These are phyloP conservation scores for Fraxinus dipetala DNA, from an alignment of 305 asterid genomes.

Conservation along the genomic window DNA sequence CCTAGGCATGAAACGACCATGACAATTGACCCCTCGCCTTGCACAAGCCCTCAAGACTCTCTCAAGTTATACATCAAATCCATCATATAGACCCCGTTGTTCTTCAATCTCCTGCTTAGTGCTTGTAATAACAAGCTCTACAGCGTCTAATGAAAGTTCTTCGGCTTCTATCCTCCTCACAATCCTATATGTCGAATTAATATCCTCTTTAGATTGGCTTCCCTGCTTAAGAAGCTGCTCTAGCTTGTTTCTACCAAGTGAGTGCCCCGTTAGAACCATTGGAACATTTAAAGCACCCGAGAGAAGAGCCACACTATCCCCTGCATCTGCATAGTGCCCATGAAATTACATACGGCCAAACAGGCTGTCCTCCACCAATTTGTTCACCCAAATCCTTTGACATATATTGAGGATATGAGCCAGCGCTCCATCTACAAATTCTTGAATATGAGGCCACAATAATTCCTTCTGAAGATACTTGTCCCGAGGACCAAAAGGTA, in stretches of 20 bases:
- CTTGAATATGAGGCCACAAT: constrained; percentile 19
- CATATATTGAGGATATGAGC: constrained; percentile 38
- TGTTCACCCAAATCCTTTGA: constrained; percentile 44
- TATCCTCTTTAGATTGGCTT: constrained; percentile 49
- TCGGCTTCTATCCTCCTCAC: no score
- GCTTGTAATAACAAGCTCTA: no score
- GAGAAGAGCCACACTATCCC: constrained; percentile 47
- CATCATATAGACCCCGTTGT: constrained; percentile 42
- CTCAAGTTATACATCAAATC: constrained; percentile 46
- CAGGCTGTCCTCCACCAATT: constrained; percentile 39
- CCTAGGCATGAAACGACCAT: constrained; percentile 51
- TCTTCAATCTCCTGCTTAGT: no score
- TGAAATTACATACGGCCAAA: constrained; percentile 49
- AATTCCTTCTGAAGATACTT: not conserved
- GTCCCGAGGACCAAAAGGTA: no score
- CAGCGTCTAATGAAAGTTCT: no score
- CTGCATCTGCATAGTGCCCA: constrained; percentile 52
- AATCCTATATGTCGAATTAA: constrained; percentile 29
- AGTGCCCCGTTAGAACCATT: constrained; percentile 51
- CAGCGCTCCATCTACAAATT: constrained; percentile 52
- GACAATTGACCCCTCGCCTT: constrained; percentile 45
- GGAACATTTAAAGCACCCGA: constrained; percentile 41
- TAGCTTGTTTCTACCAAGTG: constrained; percentile 52
- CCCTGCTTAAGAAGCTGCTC: constrained; percentile 49
- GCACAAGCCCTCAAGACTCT: constrained; percentile 43